A percentile compares a stretch with the other conserved stretches of the same genome.
phyloP scores from a whole-genome alignment of 805 yeast genomes.

The Cyberlindnera maclurae region DNA sequence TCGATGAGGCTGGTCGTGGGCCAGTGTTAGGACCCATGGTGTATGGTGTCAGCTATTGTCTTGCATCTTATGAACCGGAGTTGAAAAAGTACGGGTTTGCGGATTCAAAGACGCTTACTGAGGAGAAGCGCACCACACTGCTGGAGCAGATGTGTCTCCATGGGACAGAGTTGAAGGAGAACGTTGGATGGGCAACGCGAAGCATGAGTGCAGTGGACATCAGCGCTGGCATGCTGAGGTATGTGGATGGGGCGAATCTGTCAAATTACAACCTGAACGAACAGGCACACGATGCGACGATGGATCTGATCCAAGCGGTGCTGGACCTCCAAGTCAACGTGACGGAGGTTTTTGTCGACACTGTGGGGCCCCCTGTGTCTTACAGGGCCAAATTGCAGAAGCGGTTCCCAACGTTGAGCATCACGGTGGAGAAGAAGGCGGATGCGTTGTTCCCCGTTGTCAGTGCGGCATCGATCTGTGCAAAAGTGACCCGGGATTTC shows the following conservation, averaged over 20 bases:
- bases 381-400: constrained; percentile 70
- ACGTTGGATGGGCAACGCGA: constrained; percentile 85
- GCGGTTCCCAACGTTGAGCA: constrained; percentile 60
- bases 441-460: constrained; percentile 90
- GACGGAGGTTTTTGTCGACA: constrained; percentile 78
- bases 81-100: constrained; percentile 71
- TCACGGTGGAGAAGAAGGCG: constrained; percentile 91
- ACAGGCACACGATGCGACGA: constrained; percentile 95
- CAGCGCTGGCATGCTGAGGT: constrained; percentile 75
- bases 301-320: constrained; percentile 62
- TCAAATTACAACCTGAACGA: constrained; percentile 71
- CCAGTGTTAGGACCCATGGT: constrained; percentile 99
- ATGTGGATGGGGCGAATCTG: not conserved
- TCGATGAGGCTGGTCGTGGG: constrained; percentile 98
- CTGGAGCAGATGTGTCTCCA: constrained; percentile 49
- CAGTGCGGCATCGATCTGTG: constrained; percentile 90
- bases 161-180: constrained; percentile 36
- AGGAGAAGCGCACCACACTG: constrained; percentile 55
- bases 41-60: constrained; percentile 79
- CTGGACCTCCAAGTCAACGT: constrained; percentile 55
- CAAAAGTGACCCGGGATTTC: constrained; percentile 90
- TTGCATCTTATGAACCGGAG: constrained; percentile 39
- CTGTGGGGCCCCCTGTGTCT: constrained; percentile 90
- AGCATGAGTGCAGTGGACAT: constrained; percentile 84
- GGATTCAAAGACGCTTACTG: constrained; percentile 85